Evolutionary conservation across 495 filamentous ascomycete genomes (phyloP), one percentile per base, ranked within the genome.

Genomic region (Friedmanniomyces simplex): DNA sequence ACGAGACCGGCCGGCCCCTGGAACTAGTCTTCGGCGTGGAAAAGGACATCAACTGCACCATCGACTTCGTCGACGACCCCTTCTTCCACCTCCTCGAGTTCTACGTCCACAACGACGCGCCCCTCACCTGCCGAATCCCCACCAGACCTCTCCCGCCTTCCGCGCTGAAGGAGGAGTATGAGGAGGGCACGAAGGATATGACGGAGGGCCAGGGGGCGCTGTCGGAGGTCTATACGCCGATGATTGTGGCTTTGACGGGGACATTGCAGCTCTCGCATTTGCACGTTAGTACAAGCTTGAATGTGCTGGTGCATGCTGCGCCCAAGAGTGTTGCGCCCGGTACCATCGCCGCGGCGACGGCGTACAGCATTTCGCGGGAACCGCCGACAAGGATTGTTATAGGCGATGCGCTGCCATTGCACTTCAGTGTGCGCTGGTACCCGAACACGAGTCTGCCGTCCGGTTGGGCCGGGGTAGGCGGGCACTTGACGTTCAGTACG

Each of bases 21-120:
- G 79, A 89, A 59, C 81, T 98, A 66, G 78, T 79, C 66, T 98
- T 94, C 76, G 89, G 91, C 71, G 71, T 88, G 63, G 86, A 89
- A 66, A 71, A 72, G 65, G 87, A 91, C 62, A 74, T 95, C 63
- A 95, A 89, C 73, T 98, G 93, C 76, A 98, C 93, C 49, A 86
- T 97, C 69, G 73, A 83, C 66, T 78, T 86, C 66, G 79, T 96
- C 66, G 75, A 82, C 66, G 93, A 98, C 72, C 80, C 84, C 20
- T 84, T 95, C 77, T 98, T 93, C 79, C 93, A 98, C 73, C 84
- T 97, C 43, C 82, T 96, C 70, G 93, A 98, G 73, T 96, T 96
- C 79, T 97, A 96, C 80, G 84, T 97, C 65, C 93, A 97, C 77
- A 89, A 85, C 74, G 93, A 98, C 70, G 89, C 87, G 12, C 93